Base-by-base conservation (phyloP, 225 moss, liverwort and hornwort species). In the Physcomitrellopsis africana region DNA sequence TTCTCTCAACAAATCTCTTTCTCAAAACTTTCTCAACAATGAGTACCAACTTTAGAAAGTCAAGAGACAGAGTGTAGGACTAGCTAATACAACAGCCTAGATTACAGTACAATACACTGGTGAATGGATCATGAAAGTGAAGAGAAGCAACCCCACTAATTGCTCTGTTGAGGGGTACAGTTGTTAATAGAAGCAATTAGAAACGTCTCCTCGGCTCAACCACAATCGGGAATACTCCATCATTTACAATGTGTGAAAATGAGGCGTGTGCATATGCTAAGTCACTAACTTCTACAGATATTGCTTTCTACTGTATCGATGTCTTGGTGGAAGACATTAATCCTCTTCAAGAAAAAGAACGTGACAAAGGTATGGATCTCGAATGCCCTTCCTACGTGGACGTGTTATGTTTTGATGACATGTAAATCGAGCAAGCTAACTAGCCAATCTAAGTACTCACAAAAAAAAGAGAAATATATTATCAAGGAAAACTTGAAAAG, bases 401-500 rank as follows among this genome's bases (percentile, higher is more conserved):
- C 24, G 61, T 5, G 32, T 20, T 14, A 37, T 37, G 6, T 18
- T 60, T 11, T 2, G 11, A 51, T 37, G 29, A 68, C 37, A 51
- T 8, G 27, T 48, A 26, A 66, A 66, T 11, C 16, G 52, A 16
- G 17, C 61, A 26, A 67, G 57, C 66, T 66, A 20, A 15, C 9
- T 9, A 14, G 29, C 44, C 51, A 29, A 67, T 27, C 24, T 43
- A 63, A 55, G 41, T 55, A 18, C 18, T 51, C 8, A 14, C 44
- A 69, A 48, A 41, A 56, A 48, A 37, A 57, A 37, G 32, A 37
- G 7, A 37, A 37, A 37, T 64, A 64, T 69, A 45, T 59, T 51
- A 58, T 65, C 47, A 70, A 44, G 64, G 51, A 26, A 74, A 64
- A 52, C 73, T 46, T 52, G 60, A 20, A 60, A 45, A 48, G 72